A percentile compares a stretch with the other conserved stretches of the same genome.
Conservation (phyloP, 148 eudicot genomes). For the Cornus controversa region DNA sequence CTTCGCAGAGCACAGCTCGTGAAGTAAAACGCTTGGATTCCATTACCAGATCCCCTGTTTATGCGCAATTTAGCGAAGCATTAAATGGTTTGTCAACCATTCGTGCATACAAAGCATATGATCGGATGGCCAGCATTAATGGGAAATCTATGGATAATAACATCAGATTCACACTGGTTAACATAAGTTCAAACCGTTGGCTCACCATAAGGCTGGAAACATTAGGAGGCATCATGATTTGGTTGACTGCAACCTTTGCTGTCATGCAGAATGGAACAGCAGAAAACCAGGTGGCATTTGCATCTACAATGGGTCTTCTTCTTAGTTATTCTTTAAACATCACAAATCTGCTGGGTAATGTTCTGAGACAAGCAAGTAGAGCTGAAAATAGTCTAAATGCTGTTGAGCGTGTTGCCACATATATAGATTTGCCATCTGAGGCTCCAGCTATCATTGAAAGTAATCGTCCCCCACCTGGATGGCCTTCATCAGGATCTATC, state of each 20-base stretch:
- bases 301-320: slow-evolving; percentile 61
- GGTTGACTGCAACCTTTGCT: slow-evolving; percentile 66
- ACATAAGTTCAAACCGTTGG: slow-evolving; percentile 56
- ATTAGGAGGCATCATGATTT: slow-evolving; percentile 61
- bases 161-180: slow-evolving; percentile 45
- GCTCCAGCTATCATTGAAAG: slow-evolving; percentile 41
- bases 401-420: slow-evolving; percentile 63
- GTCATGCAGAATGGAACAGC: slow-evolving; percentile 50
- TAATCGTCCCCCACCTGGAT: slow-evolving; percentile 50
- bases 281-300: slow-evolving; percentile 47
- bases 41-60: slow-evolving; percentile 61
- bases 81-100: slow-evolving; percentile 56
- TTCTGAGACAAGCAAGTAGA: slow-evolving; percentile 55
- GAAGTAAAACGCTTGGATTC: slow-evolving; percentile 65
- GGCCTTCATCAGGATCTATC: slow-evolving; percentile 52
- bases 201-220: slow-evolving; percentile 56
- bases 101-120: slow-evolving; percentile 66
- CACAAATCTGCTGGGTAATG: slow-evolving; percentile 49
- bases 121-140: slow-evolving; percentile 42
- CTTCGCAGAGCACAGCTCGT: slow-evolving; percentile 50
- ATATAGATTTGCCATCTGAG: slow-evolving; percentile 60
- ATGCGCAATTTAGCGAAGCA: slow-evolving; percentile 67
- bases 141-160: slow-evolving; percentile 65
- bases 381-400: slow-evolving; percentile 69
- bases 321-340: slow-evolving; percentile 64